phyloP scores from a whole-genome alignment of 2,329 filamentous ascomycete genomes.

The Fusarium buxicola region DNA sequence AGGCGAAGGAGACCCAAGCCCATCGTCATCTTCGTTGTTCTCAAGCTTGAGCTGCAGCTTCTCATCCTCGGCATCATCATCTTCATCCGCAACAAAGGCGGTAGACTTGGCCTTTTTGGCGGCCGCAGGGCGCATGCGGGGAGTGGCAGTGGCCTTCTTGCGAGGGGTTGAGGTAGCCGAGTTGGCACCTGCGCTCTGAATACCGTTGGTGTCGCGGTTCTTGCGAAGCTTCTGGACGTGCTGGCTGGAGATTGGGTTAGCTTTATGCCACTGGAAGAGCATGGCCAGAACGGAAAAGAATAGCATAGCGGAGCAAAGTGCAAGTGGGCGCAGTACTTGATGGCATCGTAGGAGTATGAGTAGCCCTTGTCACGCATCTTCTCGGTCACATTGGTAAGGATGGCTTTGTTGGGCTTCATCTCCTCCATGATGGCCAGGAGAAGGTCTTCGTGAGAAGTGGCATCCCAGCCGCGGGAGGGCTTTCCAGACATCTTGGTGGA shows the following conservation, averaged over 20 bases:
- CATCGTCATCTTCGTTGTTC: constrained; percentile 18
- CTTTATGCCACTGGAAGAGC: neutral
- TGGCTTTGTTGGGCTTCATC: constrained; percentile 49
- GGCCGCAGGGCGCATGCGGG: constrained; percentile 48
- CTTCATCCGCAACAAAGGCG: constrained; percentile 26
- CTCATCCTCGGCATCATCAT: constrained; percentile 43
- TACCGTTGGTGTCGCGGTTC: constrained; percentile 46
- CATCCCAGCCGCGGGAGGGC: constrained; percentile 50
- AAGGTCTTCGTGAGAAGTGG: constrained; percentile 53
- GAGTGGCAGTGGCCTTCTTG: constrained; percentile 38
- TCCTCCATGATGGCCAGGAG: constrained; percentile 53
- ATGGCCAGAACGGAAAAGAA: constrained; percentile 5
- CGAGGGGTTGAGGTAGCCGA: constrained; percentile 39
- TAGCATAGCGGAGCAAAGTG: constrained; percentile 7
- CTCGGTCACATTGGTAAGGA: constrained; percentile 49
- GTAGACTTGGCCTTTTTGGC: constrained; percentile 44
- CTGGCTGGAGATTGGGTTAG: constrained; percentile 52
- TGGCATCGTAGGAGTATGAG: constrained; percentile 53
- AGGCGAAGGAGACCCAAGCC: constrained; percentile 12
- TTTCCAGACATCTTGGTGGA: constrained; percentile 38
- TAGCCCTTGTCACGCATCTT: constrained; percentile 53
- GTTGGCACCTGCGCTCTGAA: constrained; percentile 32
- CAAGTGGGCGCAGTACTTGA: constrained; percentile 50
- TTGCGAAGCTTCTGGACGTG: constrained; percentile 60
- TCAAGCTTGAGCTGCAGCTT: constrained; percentile 47